Conservation (phyloP, 164 flowering plant species). For the Liriodendron chinense region DNA sequence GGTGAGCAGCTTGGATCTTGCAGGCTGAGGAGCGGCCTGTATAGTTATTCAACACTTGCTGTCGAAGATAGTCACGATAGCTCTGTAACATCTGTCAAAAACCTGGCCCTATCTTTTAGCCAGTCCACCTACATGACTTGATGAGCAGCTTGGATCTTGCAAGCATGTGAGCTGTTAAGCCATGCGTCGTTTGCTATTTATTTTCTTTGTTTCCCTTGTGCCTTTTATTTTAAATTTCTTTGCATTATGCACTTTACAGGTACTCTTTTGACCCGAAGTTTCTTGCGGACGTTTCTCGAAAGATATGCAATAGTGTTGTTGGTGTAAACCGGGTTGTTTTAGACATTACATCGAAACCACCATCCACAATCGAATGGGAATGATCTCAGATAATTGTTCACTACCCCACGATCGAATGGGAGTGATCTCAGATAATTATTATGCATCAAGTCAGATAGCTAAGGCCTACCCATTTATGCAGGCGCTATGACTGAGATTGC, state of each 20-base stretch:
- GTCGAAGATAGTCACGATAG: no score
- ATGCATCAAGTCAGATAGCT: no score
- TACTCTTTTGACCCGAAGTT: slow-evolving; percentile 82
- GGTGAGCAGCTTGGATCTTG: no score
- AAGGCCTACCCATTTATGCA: no score
- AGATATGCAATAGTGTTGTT: slow-evolving; percentile 80
- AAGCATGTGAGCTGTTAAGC: neutral
- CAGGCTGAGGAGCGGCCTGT: no score
- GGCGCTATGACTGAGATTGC: no score
- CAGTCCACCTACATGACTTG: neutral
- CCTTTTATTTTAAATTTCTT: neutral
- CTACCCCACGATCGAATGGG: slow-evolving; percentile 98
- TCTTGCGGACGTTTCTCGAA: slow-evolving; percentile 72
- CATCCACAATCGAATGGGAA: slow-evolving; percentile 94
- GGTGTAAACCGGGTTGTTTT: slow-evolving; percentile 87
- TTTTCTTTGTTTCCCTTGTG: neutral
- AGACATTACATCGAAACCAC: slow-evolving; percentile 97
- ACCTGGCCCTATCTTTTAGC: neutral
- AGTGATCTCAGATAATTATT: slow-evolving; percentile 28
- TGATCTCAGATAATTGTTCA: slow-evolving; percentile 21
- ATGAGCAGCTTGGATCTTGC: neutral
- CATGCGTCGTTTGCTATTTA: no score
- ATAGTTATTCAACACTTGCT: no score
- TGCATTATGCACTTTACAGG: slow-evolving; percentile 37
- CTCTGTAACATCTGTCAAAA: no score